Conservation (phyloP, 2,329 filamentous ascomycete species). For the Nannizzia gypsea region DNA sequence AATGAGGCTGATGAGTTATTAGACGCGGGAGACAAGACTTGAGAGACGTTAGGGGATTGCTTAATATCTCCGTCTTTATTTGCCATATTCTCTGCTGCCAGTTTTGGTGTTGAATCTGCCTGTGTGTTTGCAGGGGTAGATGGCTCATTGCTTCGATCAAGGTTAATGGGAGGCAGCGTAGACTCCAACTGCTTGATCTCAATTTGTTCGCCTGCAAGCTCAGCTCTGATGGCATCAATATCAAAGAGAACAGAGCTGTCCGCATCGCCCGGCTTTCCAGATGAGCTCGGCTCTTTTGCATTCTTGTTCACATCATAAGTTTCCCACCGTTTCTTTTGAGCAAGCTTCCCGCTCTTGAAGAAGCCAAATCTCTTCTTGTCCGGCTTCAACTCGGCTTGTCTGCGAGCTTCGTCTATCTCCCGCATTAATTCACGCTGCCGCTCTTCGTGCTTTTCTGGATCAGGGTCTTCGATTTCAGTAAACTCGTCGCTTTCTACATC, state of each 20-base stretch:
- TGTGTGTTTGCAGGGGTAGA: conserved; percentile 6
- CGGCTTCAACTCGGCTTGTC: conserved; percentile 68
- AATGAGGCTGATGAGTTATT: neutral
- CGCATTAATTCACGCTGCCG: conserved; percentile 87
- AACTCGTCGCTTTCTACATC: conserved; percentile 87
- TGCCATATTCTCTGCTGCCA: neutral
- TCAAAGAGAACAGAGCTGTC: conserved; percentile 66
- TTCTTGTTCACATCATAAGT: conserved; percentile 62
- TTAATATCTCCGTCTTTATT: neutral
- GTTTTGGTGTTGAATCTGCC: neutral
- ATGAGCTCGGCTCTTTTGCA: conserved; percentile 20
- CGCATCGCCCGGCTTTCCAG: conserved; percentile 21
- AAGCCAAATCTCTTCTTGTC: conserved; percentile 61
- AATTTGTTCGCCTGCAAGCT: conserved; percentile 60
- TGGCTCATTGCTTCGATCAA: conserved; percentile 41
- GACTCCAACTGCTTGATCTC: conserved; percentile 73
- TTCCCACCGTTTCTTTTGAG: conserved; percentile 82
- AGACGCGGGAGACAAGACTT: neutral
- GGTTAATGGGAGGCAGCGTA: conserved; percentile 80
- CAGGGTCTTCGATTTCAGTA: conserved; percentile 89
- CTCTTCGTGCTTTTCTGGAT: conserved; percentile 81
- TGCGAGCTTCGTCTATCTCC: conserved; percentile 90
- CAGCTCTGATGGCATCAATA: conserved; percentile 81
- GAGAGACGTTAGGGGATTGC: neutral
- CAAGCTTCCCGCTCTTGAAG: conserved; percentile 64